These are phyloP conservation scores for Wallacemonas rigidus DNA, from an alignment of 208 protist genomes.

Conservation along the genomic window DNA sequence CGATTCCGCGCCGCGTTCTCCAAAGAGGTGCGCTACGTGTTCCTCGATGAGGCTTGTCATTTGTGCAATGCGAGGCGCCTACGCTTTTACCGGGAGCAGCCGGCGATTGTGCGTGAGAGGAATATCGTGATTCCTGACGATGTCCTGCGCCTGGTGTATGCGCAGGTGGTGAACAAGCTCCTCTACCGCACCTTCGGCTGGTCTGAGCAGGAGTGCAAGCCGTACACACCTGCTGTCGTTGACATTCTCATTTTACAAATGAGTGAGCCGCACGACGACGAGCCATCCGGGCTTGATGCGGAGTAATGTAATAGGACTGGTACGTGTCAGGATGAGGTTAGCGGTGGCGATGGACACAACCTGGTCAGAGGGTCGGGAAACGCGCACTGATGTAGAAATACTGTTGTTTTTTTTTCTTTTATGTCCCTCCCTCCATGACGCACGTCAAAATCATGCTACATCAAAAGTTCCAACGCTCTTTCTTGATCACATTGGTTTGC, in stretches of 20 bases:
- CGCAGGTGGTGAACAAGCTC: slow-evolving; percentile 40
- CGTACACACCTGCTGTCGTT: slow-evolving; percentile 32
- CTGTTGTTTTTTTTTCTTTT: slow-evolving; percentile 13
- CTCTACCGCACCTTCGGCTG: slow-evolving; percentile 54
- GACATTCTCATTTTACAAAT: slow-evolving; percentile 17
- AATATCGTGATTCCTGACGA: slow-evolving; percentile 44
- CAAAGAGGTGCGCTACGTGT: slow-evolving; percentile 46
- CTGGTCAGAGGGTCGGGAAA: too few species aligned
- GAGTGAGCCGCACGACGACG: slow-evolving; percentile 9
- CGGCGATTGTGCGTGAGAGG: slow-evolving; percentile 27
- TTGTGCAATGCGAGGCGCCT: slow-evolving; percentile 38
- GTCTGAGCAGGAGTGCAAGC: slow-evolving; percentile 42
- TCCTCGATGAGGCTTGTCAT: slow-evolving; percentile 46
- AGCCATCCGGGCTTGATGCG: background rate
- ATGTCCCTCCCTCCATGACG: background rate
- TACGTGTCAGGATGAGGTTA: background rate
- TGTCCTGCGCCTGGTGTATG: slow-evolving; percentile 35
- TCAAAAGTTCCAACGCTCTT: too few species aligned
- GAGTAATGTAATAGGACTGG: background rate
- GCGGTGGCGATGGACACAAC: background rate
- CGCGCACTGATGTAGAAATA: too few species aligned
- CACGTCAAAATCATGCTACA: too few species aligned
- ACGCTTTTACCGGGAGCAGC: slow-evolving; percentile 44
- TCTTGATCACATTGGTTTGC: too few species aligned
- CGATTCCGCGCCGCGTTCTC: slow-evolving; percentile 40